Evolutionary conservation across 805 yeast species (phyloP).

Genomic region (Candida dendrica): DNA sequence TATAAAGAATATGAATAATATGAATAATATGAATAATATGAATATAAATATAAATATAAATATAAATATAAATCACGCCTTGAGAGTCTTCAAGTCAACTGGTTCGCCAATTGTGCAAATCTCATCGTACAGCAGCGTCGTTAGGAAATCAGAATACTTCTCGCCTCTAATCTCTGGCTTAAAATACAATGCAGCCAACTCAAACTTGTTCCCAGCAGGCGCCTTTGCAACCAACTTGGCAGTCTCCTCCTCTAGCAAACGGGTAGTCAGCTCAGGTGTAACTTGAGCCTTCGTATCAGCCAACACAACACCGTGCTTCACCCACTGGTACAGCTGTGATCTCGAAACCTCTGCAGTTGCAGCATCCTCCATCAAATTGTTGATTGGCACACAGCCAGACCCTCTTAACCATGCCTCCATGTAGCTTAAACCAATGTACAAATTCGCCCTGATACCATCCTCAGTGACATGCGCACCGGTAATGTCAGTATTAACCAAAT

Average conservation of each 20-base stretch:
- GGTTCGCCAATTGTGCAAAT: conserved; percentile 26
- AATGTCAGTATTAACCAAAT: conserved; percentile 59
- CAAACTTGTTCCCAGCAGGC: conserved; percentile 50
- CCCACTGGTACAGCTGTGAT: conserved; percentile 80
- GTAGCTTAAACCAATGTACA: conserved; percentile 69
- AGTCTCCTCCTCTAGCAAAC: conserved; percentile 57
- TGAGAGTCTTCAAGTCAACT: conserved; percentile 16
- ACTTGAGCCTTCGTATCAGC: conserved; percentile 52
- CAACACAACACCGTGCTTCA: conserved; percentile 54
- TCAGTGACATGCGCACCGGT: conserved; percentile 58
- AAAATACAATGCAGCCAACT: conserved; percentile 61
- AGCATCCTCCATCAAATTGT: conserved; percentile 84
- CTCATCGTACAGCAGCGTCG: conserved; percentile 69
- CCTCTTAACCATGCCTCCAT: conserved; percentile 87
- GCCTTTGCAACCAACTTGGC: conserved; percentile 40
- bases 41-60: too few relatives aligned
- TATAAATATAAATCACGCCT: too few relatives aligned
- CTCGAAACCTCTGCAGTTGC: conserved; percentile 86
- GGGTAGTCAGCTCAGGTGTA: conserved; percentile 51
- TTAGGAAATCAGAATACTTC: conserved; percentile 68
- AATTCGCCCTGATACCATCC: conserved; percentile 62
- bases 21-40: too few relatives aligned
- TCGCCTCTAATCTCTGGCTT: conserved; percentile 67
- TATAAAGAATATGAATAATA: too few relatives aligned
- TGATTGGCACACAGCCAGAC: conserved; percentile 79